Conservation (phyloP, 495 filamentous ascomycete species). For the Trichoderma gamsii region DNA sequence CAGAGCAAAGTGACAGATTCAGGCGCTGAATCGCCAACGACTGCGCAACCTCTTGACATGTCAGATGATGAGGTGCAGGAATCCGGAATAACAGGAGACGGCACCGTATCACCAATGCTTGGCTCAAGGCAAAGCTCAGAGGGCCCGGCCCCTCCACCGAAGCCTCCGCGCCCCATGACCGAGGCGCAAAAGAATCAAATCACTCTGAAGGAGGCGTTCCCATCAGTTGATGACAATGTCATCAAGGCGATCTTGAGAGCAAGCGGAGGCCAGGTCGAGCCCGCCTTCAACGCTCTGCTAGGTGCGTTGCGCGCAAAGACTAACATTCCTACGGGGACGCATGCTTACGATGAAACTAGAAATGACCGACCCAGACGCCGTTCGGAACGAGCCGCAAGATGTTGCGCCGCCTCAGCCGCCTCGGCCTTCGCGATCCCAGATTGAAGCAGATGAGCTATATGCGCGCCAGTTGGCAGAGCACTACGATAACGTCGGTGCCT, state of each 20-base stretch:
- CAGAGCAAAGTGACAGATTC: slow-evolving; percentile 28
- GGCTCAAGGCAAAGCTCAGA: background rate
- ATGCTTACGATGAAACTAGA: slow-evolving; percentile 42
- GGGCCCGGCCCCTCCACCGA: slow-evolving; percentile 53
- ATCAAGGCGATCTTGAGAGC: slow-evolving; percentile 83
- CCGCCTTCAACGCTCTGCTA: slow-evolving; percentile 91
- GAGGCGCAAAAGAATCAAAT: slow-evolving; percentile 77
- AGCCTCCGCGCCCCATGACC: slow-evolving; percentile 80
- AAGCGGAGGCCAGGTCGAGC: slow-evolving; percentile 82
- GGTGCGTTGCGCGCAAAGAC: slow-evolving; percentile 43
- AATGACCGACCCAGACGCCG: slow-evolving; percentile 89
- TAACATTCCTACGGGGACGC: background rate
- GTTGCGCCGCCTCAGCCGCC: slow-evolving; percentile 63
- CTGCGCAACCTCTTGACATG: slow-evolving; percentile 74
- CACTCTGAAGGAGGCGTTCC: slow-evolving; percentile 92
- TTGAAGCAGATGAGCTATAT: slow-evolving; percentile 89
- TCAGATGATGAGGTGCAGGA: slow-evolving; percentile 78
- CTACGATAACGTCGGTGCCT: slow-evolving; percentile 58
- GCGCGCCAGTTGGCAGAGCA: slow-evolving; percentile 90
- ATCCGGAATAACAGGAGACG: slow-evolving; percentile 39
- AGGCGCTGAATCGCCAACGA: slow-evolving; percentile 72
- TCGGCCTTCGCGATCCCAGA: slow-evolving; percentile 61
- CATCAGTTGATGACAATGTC: slow-evolving; percentile 69
- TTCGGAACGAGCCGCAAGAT: slow-evolving; percentile 50
- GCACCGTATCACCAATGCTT: slow-evolving; percentile 1